Evolutionary conservation across 495 filamentous ascomycete genomes (phyloP), one percentile per base, ranked within the genome.

Genomic region (Cairneyella variabilis): DNA sequence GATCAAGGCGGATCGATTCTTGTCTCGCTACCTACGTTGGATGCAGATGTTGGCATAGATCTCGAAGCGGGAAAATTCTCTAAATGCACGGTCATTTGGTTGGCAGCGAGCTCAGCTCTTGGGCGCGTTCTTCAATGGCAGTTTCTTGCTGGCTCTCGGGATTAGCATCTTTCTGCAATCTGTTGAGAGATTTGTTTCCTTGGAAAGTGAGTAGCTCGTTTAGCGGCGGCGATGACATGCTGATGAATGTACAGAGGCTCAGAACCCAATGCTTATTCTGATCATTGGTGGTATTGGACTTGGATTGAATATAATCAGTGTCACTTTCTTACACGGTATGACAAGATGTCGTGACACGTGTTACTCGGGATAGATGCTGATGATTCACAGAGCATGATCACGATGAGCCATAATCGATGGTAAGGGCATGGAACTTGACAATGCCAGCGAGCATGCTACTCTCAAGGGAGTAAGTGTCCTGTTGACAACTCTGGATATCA

Each of bases 91-190:
- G 21, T 72, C 71, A 1, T 70, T 64, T 49, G 71, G 91, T 71
- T 97, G 92, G 92, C 90, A 95, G 77, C 86, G 92, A 23, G 90
- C 92, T 3, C 86, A 91, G 65, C 85, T 92, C 1, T 78, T 97
- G 2, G 92, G 92, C 60, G 90, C 92, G n/a, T 79, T 97, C 54
- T 84, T 95, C 63, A 97, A 97, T 63, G 92, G 92, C 25, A 88
- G 95, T n/a, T 96, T 97, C 66, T 78, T 97, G 48, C 80, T 97
- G 46, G 91, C 91, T 0, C 74, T 97, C 6, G 95, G 91, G 54
- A 64, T 96, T 51, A 90, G 91, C 49, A 96, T 97, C 62, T 90
- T 96, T 65, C 72, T 97, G 34, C 91, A 97, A 60, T 90, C 92
- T 2, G 83, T 95, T 51, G 89, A 96, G 69, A 77, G 92, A 58